Conservation (phyloP, 345 rosid species). For the Dipteronia dyeriana region DNA sequence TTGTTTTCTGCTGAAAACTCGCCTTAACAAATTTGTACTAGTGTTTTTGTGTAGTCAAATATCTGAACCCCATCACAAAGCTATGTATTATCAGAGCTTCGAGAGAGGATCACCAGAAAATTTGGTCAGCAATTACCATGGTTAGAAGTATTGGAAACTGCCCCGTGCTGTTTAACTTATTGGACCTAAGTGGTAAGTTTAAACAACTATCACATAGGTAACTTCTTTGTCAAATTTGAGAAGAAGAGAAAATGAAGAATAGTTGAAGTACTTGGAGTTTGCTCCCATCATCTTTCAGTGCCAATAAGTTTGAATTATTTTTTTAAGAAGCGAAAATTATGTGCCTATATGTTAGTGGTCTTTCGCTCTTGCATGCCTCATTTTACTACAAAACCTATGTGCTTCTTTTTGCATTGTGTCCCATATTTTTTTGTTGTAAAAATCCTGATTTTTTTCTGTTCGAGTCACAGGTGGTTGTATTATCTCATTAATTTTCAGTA, state of each 20-base stretch:
- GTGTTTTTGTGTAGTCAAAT: slow-evolving; percentile 51
- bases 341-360: neutral
- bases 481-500: neutral
- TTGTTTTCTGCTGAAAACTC: neutral
- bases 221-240: neutral
- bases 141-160: slow-evolving; percentile 64
- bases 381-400: neutral
- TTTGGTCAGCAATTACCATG: slow-evolving; percentile 80
- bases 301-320: neutral
- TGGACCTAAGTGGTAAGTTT: slow-evolving; percentile 66
- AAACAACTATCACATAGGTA: neutral
- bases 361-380: neutral
- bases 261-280: neutral
- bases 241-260: no score
- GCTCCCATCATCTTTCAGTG: neutral
- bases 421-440: neutral
- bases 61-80: slow-evolving; percentile 76
- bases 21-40: neutral
- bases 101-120: slow-evolving; percentile 67
- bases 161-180: slow-evolving; percentile 63
- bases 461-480: neutral
- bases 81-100: slow-evolving; percentile 66
- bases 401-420: neutral
- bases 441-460: neutral
- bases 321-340: neutral